Conservation (phyloP, 2,329 filamentous ascomycete species). For the Sclerotinia borealis region DNA sequence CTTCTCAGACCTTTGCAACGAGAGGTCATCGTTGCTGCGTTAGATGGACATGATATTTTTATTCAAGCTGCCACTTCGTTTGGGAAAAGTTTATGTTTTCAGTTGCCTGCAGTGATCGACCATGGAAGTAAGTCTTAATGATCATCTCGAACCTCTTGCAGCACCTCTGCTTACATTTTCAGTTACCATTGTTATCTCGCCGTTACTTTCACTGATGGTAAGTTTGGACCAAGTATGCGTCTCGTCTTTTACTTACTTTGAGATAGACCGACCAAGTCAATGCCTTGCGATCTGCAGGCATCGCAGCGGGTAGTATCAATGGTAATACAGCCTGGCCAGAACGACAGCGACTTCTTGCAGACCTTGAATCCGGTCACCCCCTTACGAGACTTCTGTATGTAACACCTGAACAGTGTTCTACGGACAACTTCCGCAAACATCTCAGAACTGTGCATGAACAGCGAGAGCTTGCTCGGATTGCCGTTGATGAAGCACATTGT, state of each 20-base stretch:
- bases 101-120: slow-evolving; percentile 82
- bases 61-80: slow-evolving; percentile 87
- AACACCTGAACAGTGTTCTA: slow-evolving; percentile 81
- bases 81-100: slow-evolving; percentile 90
- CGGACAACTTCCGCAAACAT: slow-evolving; percentile 68
- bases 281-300: slow-evolving; percentile 64
- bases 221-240: neutral
- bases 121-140: slow-evolving; percentile 61
- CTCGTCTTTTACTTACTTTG: slow-evolving; percentile 7
- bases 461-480: slow-evolving; percentile 78
- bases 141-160: neutral
- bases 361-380: slow-evolving; percentile 84
- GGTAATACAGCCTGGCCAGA: slow-evolving; percentile 66
- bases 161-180: slow-evolving; percentile 19
- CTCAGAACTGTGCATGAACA: slow-evolving; percentile 71
- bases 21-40: slow-evolving; percentile 77
- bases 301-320: slow-evolving; percentile 81
- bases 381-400: slow-evolving; percentile 81
- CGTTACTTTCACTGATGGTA: slow-evolving; percentile 84
- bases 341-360: slow-evolving; percentile 64
- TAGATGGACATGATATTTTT: slow-evolving; percentile 84
- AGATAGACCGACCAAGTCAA: slow-evolving; percentile 83
- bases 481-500: slow-evolving; percentile 92
- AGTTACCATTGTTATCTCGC: slow-evolving; percentile 89
- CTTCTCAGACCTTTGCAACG: slow-evolving; percentile 70